A percentile compares a stretch with the other conserved stretches of the same genome.
Conservation (phyloP, 2,329 filamentous ascomycete species). For the Neocucurbitaria cava region DNA sequence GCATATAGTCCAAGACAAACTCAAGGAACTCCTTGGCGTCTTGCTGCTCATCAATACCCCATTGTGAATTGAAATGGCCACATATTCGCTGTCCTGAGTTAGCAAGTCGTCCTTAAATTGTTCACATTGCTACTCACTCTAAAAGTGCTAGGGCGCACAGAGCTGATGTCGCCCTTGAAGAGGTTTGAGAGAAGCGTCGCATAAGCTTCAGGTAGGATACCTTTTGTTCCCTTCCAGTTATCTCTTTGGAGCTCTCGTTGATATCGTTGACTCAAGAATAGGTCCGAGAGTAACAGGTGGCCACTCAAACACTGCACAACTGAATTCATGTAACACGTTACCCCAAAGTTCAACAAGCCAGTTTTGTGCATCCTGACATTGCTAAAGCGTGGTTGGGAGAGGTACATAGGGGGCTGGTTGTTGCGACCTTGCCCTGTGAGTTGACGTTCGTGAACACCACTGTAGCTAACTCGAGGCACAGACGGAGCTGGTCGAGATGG, state of each 20-base stretch:
- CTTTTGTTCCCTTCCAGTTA: conserved; percentile 71
- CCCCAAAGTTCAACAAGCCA: conserved; percentile 80
- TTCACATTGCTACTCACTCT: conserved; percentile 38
- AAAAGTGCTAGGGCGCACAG: conserved; percentile 56
- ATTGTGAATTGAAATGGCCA: conserved; percentile 68
- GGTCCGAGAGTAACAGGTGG: conserved; percentile 67
- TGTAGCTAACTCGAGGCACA: conserved; percentile 73
- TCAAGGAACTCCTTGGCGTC: conserved; percentile 90
- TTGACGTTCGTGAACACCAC: conserved; percentile 73
- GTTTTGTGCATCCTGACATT: conserved; percentile 65
- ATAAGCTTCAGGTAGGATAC: conserved; percentile 67
- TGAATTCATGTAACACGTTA: conserved; percentile 94
- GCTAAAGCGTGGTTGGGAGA: conserved; percentile 54
- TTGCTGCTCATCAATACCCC: conserved; percentile 80
- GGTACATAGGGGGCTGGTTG: conserved; percentile 52
- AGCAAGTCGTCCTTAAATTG: conserved; percentile 10
- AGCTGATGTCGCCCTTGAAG: conserved; percentile 65
- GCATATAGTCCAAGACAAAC: conserved; percentile 80
- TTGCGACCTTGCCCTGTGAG: conserved; percentile 40
- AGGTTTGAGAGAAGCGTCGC: conserved; percentile 67
- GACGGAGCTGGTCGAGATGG: conserved; percentile 67
- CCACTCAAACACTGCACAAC: conserved; percentile 82
- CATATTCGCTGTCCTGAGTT: conserved; percentile 60
- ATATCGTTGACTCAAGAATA: conserved; percentile 70
- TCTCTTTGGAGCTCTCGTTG: conserved; percentile 63